phyloP scores from a whole-genome alignment of 1,139 yeast species.

The Suhomyces guaymorum region DNA sequence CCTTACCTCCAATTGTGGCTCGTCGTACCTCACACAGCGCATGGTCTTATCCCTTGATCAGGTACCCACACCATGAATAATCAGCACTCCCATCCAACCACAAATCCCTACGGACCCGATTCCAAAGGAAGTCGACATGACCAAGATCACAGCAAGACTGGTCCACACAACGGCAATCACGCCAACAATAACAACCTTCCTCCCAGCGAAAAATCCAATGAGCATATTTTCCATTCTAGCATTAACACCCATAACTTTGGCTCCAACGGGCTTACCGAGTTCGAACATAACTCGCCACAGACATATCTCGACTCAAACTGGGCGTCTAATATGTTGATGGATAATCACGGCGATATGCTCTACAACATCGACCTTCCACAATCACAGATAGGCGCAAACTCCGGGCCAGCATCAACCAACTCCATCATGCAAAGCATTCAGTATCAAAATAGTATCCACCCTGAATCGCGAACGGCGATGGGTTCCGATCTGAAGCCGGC shows the following conservation, averaged over 20 bases:
- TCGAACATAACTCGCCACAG: slow-evolving; percentile 28
- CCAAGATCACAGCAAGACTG: no score
- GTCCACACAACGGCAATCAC: not conserved
- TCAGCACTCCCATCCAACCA: slow-evolving; percentile 3
- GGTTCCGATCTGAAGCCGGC: slow-evolving; percentile 2
- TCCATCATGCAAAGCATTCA: slow-evolving; percentile 37
- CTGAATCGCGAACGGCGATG: slow-evolving; percentile 11
- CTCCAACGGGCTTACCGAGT: slow-evolving; percentile 10
- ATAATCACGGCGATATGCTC: slow-evolving; percentile 38
- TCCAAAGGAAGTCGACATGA: slow-evolving; percentile 2
- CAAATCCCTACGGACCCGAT: slow-evolving; percentile 2
- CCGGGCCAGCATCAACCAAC: slow-evolving; percentile 11
- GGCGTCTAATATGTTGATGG: slow-evolving; percentile 42
- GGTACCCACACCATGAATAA: slow-evolving; percentile 4
- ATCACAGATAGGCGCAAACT: slow-evolving; percentile 1
- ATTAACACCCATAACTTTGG: slow-evolving; percentile 1
- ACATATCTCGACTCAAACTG: slow-evolving; percentile 49
- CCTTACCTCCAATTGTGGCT: not conserved
- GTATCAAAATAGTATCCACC: slow-evolving; percentile 33
- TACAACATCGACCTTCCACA: slow-evolving; percentile 29
- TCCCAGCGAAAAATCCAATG: slow-evolving; percentile 1
- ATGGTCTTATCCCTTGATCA: not conserved
- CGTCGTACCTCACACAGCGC: not conserved
- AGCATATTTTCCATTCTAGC: slow-evolving; percentile 1
- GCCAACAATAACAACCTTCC: not conserved